Conservation (phyloP, 2,329 filamentous ascomycete species). For the Cordyceps fumosorosea region DNA sequence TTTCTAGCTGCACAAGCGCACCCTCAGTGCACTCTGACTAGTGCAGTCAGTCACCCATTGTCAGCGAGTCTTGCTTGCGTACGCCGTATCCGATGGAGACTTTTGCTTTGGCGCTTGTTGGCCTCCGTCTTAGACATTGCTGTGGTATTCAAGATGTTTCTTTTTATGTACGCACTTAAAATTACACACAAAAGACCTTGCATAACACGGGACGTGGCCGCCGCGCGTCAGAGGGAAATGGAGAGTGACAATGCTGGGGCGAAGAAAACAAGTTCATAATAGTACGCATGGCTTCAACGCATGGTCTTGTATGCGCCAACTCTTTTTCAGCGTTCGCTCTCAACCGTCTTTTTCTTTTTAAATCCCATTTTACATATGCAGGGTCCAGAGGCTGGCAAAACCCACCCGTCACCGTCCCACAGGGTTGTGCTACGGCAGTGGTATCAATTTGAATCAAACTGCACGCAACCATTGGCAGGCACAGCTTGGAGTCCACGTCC, state of each 20-base stretch:
- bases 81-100: neutral
- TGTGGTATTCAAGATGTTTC: neutral
- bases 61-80: neutral
- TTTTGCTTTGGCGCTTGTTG: neutral
- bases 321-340: neutral
- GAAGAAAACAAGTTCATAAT: no score
- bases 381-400: slow-evolving; percentile 1
- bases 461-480: neutral
- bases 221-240: no score
- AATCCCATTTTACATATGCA: neutral
- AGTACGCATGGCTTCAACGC: no score
- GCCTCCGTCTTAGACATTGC: neutral
- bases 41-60: neutral
- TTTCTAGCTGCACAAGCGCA: neutral
- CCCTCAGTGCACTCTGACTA: neutral
- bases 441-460: slow-evolving; percentile 1
- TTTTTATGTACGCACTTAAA: slow-evolving; percentile 6
- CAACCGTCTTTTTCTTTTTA: neutral
- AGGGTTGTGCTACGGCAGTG: neutral
- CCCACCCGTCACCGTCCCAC: slow-evolving; percentile 2
- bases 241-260: no score
- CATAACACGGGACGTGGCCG: neutral
- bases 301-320: neutral
- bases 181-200: neutral
- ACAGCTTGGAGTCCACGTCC: neutral